These are phyloP conservation scores for Harrya chromipes DNA, from an alignment of 768 basidiomycete genomes.

Conservation along the genomic window DNA sequence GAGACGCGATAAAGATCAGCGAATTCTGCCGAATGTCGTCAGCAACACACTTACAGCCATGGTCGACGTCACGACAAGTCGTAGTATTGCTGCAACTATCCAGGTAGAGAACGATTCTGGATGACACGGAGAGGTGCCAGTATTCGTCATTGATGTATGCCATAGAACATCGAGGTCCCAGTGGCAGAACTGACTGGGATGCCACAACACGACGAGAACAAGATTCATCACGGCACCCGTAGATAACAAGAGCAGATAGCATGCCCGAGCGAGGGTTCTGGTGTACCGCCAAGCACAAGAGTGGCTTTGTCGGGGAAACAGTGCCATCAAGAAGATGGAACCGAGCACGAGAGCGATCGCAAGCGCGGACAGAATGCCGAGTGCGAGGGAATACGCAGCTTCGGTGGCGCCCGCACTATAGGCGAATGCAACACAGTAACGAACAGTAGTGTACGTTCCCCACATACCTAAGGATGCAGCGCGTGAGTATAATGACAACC, in stretches of 20 bases:
- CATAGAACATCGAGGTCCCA: constrained; percentile 69
- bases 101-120: constrained; percentile 44
- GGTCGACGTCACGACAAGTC: constrained; percentile 50
- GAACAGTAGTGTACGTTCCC: constrained; percentile 58
- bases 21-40: not conserved
- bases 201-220: constrained; percentile 53
- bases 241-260: constrained; percentile 47
- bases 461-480: constrained; percentile 43
- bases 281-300: constrained; percentile 9
- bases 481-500: not conserved
- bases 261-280: constrained; percentile 34
- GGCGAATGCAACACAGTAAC: constrained; percentile 62
- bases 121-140: constrained; percentile 16
- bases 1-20: constrained; percentile 8
- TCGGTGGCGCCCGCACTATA: constrained; percentile 41
- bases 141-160: constrained; percentile 39
- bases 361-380: constrained; percentile 24
- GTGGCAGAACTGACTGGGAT: constrained; percentile 47
- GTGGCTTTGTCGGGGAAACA: constrained; percentile 28
- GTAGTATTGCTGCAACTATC: constrained; percentile 50
- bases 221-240: constrained; percentile 55
- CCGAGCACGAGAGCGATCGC: constrained; percentile 30
- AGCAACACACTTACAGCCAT: constrained; percentile 47
- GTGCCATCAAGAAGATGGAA: constrained; percentile 39
- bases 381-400: constrained; percentile 35